Evolutionary conservation across 768 basidiomycete genomes (phyloP).

Genomic region (Sporobolomyces roseus): DNA sequence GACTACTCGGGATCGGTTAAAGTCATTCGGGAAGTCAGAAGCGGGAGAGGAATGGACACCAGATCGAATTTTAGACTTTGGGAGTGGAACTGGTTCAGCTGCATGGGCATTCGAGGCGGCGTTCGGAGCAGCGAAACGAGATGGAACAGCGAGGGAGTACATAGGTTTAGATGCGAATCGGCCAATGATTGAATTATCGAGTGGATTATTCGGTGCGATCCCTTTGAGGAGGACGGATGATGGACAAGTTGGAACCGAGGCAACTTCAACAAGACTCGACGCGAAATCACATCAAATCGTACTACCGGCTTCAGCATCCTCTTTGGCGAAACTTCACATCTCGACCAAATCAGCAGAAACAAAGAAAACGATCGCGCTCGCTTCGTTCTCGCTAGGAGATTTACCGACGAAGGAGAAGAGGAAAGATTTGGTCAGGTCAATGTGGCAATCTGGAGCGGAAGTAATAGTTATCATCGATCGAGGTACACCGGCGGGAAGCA

Average conservation of each 20-base stretch:
- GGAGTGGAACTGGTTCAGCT: constrained; percentile 73
- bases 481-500: constrained; percentile 69
- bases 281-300: constrained; percentile 29
- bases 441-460: constrained; percentile 89
- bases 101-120: constrained; percentile 65
- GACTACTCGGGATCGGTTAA: constrained; percentile 63
- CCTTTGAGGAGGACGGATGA: constrained; percentile 32
- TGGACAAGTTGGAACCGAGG: background rate
- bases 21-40: constrained; percentile 41
- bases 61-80: constrained; percentile 69
- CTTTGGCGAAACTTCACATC: constrained; percentile 55
- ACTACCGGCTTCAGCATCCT: constrained; percentile 53
- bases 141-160: constrained; percentile 51
- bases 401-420: constrained; percentile 61
- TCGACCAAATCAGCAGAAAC: constrained; percentile 26
- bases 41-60: constrained; percentile 55
- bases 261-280: constrained; percentile 21
- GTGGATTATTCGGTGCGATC: constrained; percentile 38
- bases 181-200: constrained; percentile 43
- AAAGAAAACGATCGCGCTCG: constrained; percentile 62
- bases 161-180: constrained; percentile 62
- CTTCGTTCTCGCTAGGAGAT: constrained; percentile 79
- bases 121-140: constrained; percentile 21
- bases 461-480: constrained; percentile 85
- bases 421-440: constrained; percentile 67